Conservation (phyloP, 768 basidiomycete species). For the Leccinum pellstonianum region DNA sequence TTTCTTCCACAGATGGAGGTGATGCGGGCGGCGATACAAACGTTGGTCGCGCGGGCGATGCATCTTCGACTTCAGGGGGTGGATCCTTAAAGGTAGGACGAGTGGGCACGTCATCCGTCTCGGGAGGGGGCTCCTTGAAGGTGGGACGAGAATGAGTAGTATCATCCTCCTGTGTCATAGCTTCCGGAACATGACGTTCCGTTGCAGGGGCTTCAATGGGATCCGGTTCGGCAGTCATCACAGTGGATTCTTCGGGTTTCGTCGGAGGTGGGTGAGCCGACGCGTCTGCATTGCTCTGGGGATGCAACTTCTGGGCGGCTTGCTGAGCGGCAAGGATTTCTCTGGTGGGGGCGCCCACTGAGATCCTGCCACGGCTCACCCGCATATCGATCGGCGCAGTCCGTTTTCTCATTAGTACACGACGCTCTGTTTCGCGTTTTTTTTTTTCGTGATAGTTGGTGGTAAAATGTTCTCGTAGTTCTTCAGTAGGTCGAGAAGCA, state of each 20-base stretch:
- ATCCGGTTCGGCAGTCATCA: conserved; percentile 19
- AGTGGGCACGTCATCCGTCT: conserved; percentile 28
- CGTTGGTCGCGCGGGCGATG: conserved; percentile 13
- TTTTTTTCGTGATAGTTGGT: conserved; percentile 74
- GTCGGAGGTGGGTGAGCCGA: conserved; percentile 16
- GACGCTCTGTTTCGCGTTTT: conserved; percentile 82
- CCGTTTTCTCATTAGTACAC: conserved; percentile 78
- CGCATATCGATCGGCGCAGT: conserved; percentile 90
- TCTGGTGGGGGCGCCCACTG: conserved; percentile 64
- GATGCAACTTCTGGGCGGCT: conserved; percentile 49
- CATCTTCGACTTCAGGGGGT: conserved; percentile 55
- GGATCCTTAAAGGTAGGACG: conserved; percentile 62
- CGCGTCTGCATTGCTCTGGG: conserved; percentile 15
- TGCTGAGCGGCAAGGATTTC: conserved; percentile 74
- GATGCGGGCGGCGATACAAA: conserved; percentile 25
- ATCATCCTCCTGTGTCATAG: conserved; percentile 16
- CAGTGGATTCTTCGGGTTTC: conserved; percentile 20
- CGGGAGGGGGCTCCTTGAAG: conserved; percentile 64
- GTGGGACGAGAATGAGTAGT: conserved; percentile 37
- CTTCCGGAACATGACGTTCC: conserved; percentile 3
- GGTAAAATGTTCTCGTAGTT: conserved; percentile 75
- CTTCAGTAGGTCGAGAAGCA: conserved; percentile 83
- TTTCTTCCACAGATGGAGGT: conserved; percentile 26
- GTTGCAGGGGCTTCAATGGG: conserved; percentile 5
- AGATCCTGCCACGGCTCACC: conserved; percentile 73